phyloP scores from a whole-genome alignment of 1,284 basidiomycete species.

The Anthracocystis setariae region DNA sequence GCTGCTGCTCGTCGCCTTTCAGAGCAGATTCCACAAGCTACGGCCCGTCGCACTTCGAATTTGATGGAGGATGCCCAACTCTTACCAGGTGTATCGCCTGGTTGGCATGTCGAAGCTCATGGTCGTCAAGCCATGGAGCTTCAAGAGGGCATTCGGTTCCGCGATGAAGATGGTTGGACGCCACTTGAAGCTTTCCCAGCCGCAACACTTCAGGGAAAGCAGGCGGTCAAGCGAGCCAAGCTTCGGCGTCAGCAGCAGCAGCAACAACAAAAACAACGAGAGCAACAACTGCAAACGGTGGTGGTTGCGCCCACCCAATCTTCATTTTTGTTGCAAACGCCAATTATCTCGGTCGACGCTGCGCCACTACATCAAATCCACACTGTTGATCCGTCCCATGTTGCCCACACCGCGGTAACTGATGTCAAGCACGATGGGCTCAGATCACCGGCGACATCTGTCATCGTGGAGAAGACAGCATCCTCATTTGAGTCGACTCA shows the following conservation, averaged over 20 bases:
- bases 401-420: too few relatives aligned
- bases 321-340: neutral
- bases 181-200: constrained; percentile 48
- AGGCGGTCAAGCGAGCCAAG: constrained; percentile 28
- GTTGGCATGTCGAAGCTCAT: constrained; percentile 53
- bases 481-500: too few relatives aligned
- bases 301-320: neutral
- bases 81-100: constrained; percentile 50
- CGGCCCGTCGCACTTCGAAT: constrained; percentile 9
- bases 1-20: constrained; percentile 19
- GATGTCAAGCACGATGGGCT: too few relatives aligned
- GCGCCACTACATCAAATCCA: neutral
- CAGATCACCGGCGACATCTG: too few relatives aligned
- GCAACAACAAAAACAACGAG: constrained; percentile 6
- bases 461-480: too few relatives aligned
- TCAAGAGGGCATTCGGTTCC: constrained; percentile 38
- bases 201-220: constrained; percentile 30
- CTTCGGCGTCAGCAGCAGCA: constrained; percentile 14
- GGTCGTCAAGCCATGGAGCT: constrained; percentile 51
- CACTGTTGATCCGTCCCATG: too few relatives aligned
- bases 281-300: constrained; percentile 1
- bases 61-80: constrained; percentile 14
- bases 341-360: constrained; percentile 13
- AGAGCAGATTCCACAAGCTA: constrained; percentile 14
- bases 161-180: constrained; percentile 54